A percentile compares a stretch with the other conserved stretches of the same genome.
These are phyloP conservation scores for Drechslera avenae DNA, from an alignment of 2,329 filamentous ascomycete genomes.

Conservation along the genomic window DNA sequence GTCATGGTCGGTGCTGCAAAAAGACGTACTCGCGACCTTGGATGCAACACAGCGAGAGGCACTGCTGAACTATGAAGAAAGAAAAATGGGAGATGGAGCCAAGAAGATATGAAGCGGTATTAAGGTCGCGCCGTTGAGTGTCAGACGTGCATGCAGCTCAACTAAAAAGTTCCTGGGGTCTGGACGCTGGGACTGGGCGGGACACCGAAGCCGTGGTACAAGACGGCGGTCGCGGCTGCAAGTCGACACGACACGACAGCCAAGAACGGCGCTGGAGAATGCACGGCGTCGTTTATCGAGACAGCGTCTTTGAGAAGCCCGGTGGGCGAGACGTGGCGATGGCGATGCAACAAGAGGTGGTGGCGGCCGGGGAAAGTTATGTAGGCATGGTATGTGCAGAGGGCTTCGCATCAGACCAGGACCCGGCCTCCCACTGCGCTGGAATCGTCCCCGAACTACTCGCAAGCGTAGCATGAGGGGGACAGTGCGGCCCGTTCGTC, in stretches of 20 bases:
- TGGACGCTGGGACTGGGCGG: conserved; percentile 37
- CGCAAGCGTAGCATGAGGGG: conserved; percentile 34
- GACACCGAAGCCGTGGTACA: conserved; percentile 19
- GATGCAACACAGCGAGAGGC: conserved; percentile 8
- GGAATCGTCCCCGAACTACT: conserved; percentile 37
- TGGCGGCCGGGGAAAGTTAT: conserved; percentile 23
- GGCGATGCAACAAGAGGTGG: conserved; percentile 16
- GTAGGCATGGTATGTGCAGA: conserved; percentile 18
- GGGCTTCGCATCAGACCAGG: conserved; percentile 20
- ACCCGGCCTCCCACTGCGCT: conserved; percentile 32
- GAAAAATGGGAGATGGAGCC: conserved; percentile 1
- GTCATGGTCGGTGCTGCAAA: conserved; percentile 30
- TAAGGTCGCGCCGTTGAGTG: conserved; percentile 14
- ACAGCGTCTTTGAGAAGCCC: conserved; percentile 7
- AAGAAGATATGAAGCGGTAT: conserved; percentile 2
- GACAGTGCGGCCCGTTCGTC: conserved; percentile 29
- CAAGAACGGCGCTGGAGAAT: conserved; percentile 19
- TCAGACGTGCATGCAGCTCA: conserved; percentile 35
- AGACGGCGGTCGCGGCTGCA: background rate
- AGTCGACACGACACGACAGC: conserved; percentile 15
- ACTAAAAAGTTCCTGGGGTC: conserved; percentile 25
- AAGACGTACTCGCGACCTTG: background rate
- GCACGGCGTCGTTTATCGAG: background rate
- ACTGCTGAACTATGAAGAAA: conserved; percentile 4
- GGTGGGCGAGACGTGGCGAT: conserved; percentile 16